These are phyloP conservation scores for Starmerella bombicola DNA, from an alignment of 805 yeast species.

Conservation along the genomic window DNA sequence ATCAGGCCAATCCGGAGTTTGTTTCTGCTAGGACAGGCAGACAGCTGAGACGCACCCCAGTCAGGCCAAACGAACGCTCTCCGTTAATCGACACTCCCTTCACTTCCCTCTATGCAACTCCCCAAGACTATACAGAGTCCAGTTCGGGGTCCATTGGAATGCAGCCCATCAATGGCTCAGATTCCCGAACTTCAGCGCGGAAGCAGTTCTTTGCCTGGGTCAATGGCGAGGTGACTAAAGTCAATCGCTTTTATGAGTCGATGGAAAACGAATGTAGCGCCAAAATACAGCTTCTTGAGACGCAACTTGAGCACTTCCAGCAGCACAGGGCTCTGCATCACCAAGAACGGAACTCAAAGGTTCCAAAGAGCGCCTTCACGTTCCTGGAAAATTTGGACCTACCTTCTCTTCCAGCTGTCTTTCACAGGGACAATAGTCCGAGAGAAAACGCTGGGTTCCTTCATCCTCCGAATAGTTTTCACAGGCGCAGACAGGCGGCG, in stretches of 20 bases:
- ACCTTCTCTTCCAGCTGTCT: slow-evolving; percentile 15
- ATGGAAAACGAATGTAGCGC: slow-evolving; percentile 50
- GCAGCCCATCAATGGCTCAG: neutral
- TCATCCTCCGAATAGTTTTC: neutral
- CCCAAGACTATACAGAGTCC: slow-evolving; percentile 2
- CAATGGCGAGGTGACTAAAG: slow-evolving; percentile 45
- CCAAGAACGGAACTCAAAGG: slow-evolving; percentile 4
- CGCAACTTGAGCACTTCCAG: slow-evolving; percentile 48
- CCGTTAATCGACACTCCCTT: slow-evolving; percentile 18
- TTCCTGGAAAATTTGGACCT: slow-evolving; percentile 14
- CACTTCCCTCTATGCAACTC: slow-evolving; percentile 2
- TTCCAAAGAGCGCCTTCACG: neutral
- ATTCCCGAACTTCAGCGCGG: slow-evolving; percentile 26
- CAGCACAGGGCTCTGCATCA: slow-evolving; percentile 30
- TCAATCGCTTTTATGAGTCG: slow-evolving; percentile 47
- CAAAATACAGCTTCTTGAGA: slow-evolving; percentile 50
- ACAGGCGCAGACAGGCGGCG: slow-evolving; percentile 2
- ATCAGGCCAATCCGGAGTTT: too few relatives aligned
- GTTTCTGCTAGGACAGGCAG: neutral
- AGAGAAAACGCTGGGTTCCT: neutral
- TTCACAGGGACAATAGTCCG: neutral
- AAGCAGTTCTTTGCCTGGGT: slow-evolving; percentile 52
- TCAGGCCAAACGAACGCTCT: slow-evolving; percentile 22
- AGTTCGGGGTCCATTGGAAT: slow-evolving; percentile 11
- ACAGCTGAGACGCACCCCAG: neutral